phyloP scores from a whole-genome alignment of 352 stramenopile species.

The Peronospora tabacina region DNA sequence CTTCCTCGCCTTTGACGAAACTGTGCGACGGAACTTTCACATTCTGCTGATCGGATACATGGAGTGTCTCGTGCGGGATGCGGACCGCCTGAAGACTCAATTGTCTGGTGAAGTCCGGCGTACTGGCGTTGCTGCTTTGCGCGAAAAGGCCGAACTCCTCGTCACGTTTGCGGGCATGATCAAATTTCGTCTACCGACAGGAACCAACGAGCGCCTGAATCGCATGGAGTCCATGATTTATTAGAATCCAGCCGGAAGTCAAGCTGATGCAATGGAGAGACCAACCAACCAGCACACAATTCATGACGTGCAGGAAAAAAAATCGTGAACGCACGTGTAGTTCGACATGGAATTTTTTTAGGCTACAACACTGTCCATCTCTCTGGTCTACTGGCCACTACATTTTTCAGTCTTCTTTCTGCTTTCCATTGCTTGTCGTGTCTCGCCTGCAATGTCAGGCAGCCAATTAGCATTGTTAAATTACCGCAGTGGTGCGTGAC shows the following conservation, averaged over 20 bases:
- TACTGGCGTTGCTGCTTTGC: slow-evolving; percentile 38
- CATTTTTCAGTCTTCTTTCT: slow-evolving; percentile 21
- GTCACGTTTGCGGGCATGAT: slow-evolving; percentile 86
- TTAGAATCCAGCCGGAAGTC: slow-evolving; percentile 26
- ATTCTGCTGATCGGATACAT: slow-evolving; percentile 81
- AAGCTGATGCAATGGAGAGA: not conserved
- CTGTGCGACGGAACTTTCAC: slow-evolving; percentile 80
- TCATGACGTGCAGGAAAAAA: not conserved
- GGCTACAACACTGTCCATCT: slow-evolving; percentile 25
- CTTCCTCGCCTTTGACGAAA: slow-evolving; percentile 75
- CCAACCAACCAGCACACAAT: not conserved
- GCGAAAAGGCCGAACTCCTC: slow-evolving; percentile 70
- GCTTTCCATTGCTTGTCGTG: slow-evolving; percentile 6
- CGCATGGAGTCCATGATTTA: slow-evolving; percentile 87
- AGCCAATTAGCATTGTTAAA: slow-evolving; percentile 6
- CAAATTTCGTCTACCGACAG: slow-evolving; percentile 76
- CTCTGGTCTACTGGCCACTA: slow-evolving; percentile 20
- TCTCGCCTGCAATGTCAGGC: not conserved
- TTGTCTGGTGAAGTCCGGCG: slow-evolving; percentile 48
- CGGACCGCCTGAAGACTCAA: slow-evolving; percentile 72
- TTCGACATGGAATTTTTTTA: slow-evolving; percentile 9
- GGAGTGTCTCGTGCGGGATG: slow-evolving; percentile 78
- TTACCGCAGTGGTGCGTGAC: slow-evolving; percentile 37
- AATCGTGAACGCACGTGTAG: slow-evolving; percentile 9
- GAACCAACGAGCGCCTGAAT: slow-evolving; percentile 78